Evolutionary conservation across 768 basidiomycete species (phyloP).

Genomic region (Hygrophorus pudorinus): DNA sequence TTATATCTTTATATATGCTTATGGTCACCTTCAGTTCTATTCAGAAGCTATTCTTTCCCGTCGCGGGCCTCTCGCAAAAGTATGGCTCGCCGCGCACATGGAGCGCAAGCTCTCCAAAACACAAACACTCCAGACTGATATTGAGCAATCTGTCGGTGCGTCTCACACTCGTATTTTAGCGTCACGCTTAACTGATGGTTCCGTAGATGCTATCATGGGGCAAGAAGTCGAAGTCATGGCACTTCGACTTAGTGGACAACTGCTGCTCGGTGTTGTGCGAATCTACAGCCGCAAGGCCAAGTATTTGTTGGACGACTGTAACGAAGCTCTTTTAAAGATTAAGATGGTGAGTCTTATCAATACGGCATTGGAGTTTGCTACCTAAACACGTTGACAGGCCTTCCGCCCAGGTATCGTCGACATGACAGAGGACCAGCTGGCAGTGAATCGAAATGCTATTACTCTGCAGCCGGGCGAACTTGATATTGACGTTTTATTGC

Average conservation of each 20-base stretch:
- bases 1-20: constrained; percentile 5
- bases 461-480: constrained; percentile 71
- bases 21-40: constrained; percentile 54
- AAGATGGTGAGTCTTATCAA: constrained; percentile 63
- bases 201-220: constrained; percentile 80
- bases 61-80: constrained; percentile 88
- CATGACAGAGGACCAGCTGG: constrained; percentile 89
- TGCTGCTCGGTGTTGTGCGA: constrained; percentile 91
- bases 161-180: constrained; percentile 4
- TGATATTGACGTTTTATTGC: constrained; percentile 71
- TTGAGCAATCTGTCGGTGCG: constrained; percentile 86
- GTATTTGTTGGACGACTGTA: constrained; percentile 95
- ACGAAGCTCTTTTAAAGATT: constrained; percentile 90
- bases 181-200: background rate
- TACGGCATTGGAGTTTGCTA: background rate
- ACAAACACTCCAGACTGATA: constrained; percentile 90
- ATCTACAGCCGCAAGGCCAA: constrained; percentile 98
- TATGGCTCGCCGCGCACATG: constrained; percentile 99
- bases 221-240: constrained; percentile 92
- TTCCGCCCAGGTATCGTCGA: constrained; percentile 95
- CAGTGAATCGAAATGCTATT: constrained; percentile 80
- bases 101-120: constrained; percentile 95
- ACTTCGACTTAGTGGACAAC: constrained; percentile 90
- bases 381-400: constrained; percentile 39
- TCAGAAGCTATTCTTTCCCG: constrained; percentile 91